These are phyloP conservation scores for Simplicillium sp. DNA, from an alignment of 2,329 filamentous ascomycete genomes.

Conservation along the genomic window DNA sequence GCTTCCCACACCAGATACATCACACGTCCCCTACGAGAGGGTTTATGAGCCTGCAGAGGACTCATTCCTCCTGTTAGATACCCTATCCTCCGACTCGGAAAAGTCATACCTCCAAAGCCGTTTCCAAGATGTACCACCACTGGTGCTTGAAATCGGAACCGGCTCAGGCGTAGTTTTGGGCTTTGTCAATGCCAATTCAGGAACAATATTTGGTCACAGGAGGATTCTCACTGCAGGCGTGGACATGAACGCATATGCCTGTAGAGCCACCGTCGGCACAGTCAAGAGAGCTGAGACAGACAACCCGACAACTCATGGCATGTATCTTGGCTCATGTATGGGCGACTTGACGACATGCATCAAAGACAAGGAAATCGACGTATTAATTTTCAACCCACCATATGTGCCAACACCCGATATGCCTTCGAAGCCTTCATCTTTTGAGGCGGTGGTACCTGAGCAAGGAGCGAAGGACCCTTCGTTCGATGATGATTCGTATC, in stretches of 20 bases:
- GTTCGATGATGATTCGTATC: slow-evolving; percentile 74
- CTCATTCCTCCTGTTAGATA: slow-evolving; percentile 89
- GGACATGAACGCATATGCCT: slow-evolving; percentile 82
- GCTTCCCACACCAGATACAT: slow-evolving; percentile 90
- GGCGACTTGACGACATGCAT: slow-evolving; percentile 62
- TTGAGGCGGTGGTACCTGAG: slow-evolving; percentile 13
- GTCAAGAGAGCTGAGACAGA: slow-evolving; percentile 36
- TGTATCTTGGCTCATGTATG: slow-evolving; percentile 57
- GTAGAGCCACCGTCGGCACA: slow-evolving; percentile 63
- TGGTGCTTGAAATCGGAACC: slow-evolving; percentile 79
- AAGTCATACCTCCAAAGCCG: slow-evolving; percentile 55
- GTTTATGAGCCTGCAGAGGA: slow-evolving; percentile 96
- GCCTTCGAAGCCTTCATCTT: slow-evolving; percentile 39
- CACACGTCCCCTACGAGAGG: slow-evolving; percentile 78
- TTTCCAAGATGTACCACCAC: slow-evolving; percentile 46
- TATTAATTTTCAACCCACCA: slow-evolving; percentile 93
- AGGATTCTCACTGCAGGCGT: slow-evolving; percentile 65
- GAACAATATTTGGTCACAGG: slow-evolving; percentile 60
- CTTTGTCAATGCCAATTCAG: slow-evolving; percentile 71
- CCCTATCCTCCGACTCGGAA: slow-evolving; percentile 65
- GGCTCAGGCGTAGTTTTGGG: slow-evolving; percentile 92
- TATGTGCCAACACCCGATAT: slow-evolving; percentile 82
- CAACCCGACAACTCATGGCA: slow-evolving; percentile 26
- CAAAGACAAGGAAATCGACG: slow-evolving; percentile 52
- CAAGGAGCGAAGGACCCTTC: slow-evolving; percentile 23